Evolutionary conservation across 257 asterid genomes (phyloP).

Genomic region (Nicotiana benthamiana): DNA sequence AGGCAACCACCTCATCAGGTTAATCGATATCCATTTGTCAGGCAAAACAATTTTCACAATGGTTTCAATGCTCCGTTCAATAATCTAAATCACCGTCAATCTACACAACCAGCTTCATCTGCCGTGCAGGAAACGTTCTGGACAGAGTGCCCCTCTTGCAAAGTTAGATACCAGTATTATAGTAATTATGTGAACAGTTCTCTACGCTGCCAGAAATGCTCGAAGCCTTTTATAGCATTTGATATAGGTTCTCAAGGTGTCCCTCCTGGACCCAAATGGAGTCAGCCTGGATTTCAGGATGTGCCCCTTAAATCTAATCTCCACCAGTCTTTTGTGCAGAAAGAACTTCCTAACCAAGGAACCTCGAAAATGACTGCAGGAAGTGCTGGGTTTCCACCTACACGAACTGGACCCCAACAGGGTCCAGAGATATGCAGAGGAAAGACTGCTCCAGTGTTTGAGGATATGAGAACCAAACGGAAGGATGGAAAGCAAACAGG

Average conservation of each 20-base stretch:
- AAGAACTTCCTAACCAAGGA: constrained; percentile 19
- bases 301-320: constrained; percentile 20
- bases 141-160: constrained; percentile 63
- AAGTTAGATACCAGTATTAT: constrained; percentile 26
- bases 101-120: constrained; percentile 25
- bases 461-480: constrained; percentile 18
- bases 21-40: constrained; percentile 23
- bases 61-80: constrained; percentile 22
- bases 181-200: constrained; percentile 22
- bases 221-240: constrained; percentile 25
- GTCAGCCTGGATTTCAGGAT: constrained; percentile 25
- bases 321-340: constrained; percentile 21
- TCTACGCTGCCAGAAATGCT: constrained; percentile 48
- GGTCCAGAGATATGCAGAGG: constrained; percentile 24
- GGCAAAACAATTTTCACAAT: constrained; percentile 27
- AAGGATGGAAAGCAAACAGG: constrained; percentile 2
- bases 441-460: constrained; percentile 20
- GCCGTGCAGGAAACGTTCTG: constrained; percentile 29
- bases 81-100: constrained; percentile 29
- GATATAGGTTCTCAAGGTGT: constrained; percentile 36
- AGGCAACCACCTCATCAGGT: constrained; percentile 38
- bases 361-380: constrained; percentile 15
- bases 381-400: constrained; percentile 22
- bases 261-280: constrained; percentile 17
- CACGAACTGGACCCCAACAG: constrained; percentile 22